A percentile compares a stretch with the other conserved stretches of the same genome.
Conservation (phyloP, 805 yeast species). For the Lachancea dasiensis region DNA sequence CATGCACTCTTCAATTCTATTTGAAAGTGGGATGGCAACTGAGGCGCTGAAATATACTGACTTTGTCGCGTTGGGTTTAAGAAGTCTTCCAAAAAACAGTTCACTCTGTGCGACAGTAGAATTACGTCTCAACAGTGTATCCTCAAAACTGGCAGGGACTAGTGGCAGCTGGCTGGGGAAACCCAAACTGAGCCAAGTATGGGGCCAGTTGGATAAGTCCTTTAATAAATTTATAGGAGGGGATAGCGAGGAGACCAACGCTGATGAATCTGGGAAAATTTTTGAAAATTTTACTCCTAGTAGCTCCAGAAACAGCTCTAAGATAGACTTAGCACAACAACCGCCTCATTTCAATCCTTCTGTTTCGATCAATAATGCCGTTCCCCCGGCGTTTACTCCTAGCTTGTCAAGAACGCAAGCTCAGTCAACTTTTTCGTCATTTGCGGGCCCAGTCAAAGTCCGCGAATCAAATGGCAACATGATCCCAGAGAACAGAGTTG, state of each 20-base stretch:
- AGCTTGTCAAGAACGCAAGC: neutral
- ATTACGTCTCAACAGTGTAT: constrained; percentile 34
- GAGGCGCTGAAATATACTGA: constrained; percentile 65
- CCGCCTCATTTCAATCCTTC: constrained; percentile 2
- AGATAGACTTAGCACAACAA: constrained; percentile 31
- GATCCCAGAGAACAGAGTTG: neutral
- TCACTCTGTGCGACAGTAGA: constrained; percentile 32
- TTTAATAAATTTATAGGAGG: constrained; percentile 80
- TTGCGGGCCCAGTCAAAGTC: neutral
- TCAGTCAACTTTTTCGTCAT: neutral
- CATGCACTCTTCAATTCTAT: constrained; percentile 59
- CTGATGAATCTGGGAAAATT: constrained; percentile 43
- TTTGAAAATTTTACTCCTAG: constrained; percentile 69
- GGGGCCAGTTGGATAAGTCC: constrained; percentile 84
- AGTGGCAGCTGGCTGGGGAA: constrained; percentile 75
- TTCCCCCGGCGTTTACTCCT: constrained; percentile 1
- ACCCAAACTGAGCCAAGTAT: constrained; percentile 70
- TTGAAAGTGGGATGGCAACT: constrained; percentile 55
- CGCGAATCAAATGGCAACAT: neutral
- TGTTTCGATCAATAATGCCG: constrained; percentile 6
- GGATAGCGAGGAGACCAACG: constrained; percentile 42
- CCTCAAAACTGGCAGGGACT: constrained; percentile 42
- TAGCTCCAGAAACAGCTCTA: constrained; percentile 52
- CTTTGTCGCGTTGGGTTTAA: constrained; percentile 36
- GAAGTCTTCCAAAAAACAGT: constrained; percentile 35